Evolutionary conservation across 1,139 yeast genomes (phyloP).

Genomic region (Hansenula sp.): DNA sequence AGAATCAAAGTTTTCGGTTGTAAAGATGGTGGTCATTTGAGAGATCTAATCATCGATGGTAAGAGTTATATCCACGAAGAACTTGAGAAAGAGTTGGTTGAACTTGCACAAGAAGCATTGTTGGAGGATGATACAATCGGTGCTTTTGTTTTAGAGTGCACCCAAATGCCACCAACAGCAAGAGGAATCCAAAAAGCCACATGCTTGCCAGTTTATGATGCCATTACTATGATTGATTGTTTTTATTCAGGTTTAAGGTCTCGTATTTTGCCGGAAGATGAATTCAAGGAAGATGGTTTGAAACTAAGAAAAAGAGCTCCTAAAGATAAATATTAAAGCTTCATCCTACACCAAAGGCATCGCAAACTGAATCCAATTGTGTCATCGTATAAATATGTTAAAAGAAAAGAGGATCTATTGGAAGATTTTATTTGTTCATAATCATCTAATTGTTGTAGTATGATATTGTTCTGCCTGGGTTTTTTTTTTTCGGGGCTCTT

Average conservation of each 20-base stretch:
- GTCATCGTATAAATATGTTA: no score
- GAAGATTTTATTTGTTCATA: no score
- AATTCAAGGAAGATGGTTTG: conserved; percentile 16
- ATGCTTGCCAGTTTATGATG: conserved; percentile 26
- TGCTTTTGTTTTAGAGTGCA: conserved; percentile 28
- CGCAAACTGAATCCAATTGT: no score
- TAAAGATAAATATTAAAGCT: conserved; percentile 18
- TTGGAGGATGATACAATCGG: conserved; percentile 17
- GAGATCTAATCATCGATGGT: conserved; percentile 21
- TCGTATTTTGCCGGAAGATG: conserved; percentile 18
- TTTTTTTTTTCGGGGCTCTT: no score
- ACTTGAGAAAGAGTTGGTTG: conserved; percentile 24
- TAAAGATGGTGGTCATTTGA: conserved; percentile 21
- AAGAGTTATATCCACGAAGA: conserved; percentile 24
- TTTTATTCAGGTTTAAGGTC: conserved; percentile 24
- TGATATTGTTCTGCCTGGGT: no score
- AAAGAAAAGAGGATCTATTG: no score
- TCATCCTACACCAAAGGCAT: no score
- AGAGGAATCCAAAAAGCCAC: conserved; percentile 23
- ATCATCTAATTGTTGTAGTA: no score
- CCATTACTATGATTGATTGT: conserved; percentile 26
- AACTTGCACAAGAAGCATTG: conserved; percentile 16
- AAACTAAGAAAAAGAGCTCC: conserved; percentile 20
- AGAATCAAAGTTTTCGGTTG: conserved; percentile 23
- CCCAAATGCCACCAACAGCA: conserved; percentile 28